phyloP scores from a whole-genome alignment of 768 basidiomycete species.

The Arthromyces matolae region DNA sequence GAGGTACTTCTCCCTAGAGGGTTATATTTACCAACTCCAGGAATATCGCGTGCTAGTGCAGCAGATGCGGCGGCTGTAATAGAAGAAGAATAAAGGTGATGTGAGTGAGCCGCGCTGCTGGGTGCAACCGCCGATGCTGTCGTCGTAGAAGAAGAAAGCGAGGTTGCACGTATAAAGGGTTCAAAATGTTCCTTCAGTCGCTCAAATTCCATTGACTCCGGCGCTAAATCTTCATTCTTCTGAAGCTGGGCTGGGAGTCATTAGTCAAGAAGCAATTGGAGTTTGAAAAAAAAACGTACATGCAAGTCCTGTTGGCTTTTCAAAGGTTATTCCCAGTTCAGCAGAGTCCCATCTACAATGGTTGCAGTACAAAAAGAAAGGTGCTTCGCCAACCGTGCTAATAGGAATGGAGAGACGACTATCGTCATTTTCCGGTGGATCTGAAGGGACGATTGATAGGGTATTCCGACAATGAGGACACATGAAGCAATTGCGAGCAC shows the following conservation, averaged over 20 bases:
- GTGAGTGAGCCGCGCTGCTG: slow-evolving; percentile 55
- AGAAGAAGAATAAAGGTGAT: slow-evolving; percentile 73
- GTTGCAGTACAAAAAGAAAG: slow-evolving; percentile 89
- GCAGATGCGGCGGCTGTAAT: slow-evolving; percentile 89
- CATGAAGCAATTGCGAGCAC: slow-evolving; percentile 95
- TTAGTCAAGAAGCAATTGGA: neutral
- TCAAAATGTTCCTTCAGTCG: slow-evolving; percentile 96
- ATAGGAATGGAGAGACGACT: slow-evolving; percentile 49
- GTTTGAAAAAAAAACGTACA: slow-evolving; percentile 43
- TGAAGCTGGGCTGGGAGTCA: slow-evolving; percentile 80
- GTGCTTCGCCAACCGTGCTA: slow-evolving; percentile 72
- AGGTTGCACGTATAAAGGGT: slow-evolving; percentile 83
- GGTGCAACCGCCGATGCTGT: slow-evolving; percentile 39
- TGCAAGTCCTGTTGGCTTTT: slow-evolving; percentile 94
- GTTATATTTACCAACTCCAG: slow-evolving; percentile 77
- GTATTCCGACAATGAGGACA: slow-evolving; percentile 93
- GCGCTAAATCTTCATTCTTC: slow-evolving; percentile 81
- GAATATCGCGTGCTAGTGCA: slow-evolving; percentile 83
- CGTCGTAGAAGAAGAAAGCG: slow-evolving; percentile 63
- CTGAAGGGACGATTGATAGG: slow-evolving; percentile 86
- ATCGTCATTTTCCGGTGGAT: slow-evolving; percentile 65
- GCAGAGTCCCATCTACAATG: slow-evolving; percentile 95
- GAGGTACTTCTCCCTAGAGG: slow-evolving; percentile 48
- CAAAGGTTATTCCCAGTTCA: slow-evolving; percentile 87
- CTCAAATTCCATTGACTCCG: slow-evolving; percentile 88